Base-by-base conservation (phyloP, 495 filamentous ascomycete genomes). In the Neurospora discreta region DNA sequence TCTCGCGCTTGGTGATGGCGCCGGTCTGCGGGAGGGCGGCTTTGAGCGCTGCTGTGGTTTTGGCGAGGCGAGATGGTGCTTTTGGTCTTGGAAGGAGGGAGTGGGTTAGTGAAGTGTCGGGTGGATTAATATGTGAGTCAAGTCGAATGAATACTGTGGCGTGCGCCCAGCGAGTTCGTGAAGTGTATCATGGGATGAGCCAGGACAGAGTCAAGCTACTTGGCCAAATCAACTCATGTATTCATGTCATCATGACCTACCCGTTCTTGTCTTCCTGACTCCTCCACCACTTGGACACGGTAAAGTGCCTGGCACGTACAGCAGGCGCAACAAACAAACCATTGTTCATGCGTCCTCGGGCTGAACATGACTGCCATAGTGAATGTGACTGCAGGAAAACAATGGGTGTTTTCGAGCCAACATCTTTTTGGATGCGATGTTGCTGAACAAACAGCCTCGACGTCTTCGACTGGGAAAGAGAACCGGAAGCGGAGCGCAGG, bases 1-100 rank as follows among this genome's bases (percentile, higher is more conserved):
- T 95, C 81, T 99, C 95, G 76, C 90, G 94, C 5, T 79, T 77
- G 39, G 84, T 85, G 10, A 70, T 9, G 18, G 7, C 46, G 9
- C 40, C 69, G 38, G 30, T 33, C 30, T 71, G 73, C 3, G 85
- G 80, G 26, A 91, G 81, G 41, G 83, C 71, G 78, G 71, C 18
- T 71, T 44, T 20, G 75, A 69, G 10, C 60, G 38, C 5, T 26
- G 40, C 13, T 39, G 60, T 23, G 38, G 23, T 74, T 69, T 73
- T 71, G 75, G 71, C 26, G 52, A n/a, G 16, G 39, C 36, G 39
- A 42, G 39, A 42, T 9, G 23, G 69, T 15, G 36, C 18, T 20
- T 69, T 69, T 13, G 20, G 8, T n/a, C n/a, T 40, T 42, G 26
- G 10, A 20, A 15, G 11, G 15, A 23, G 23, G 3, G 4, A 23